Conservation (phyloP, 345 rosid genomes). For the Carallia pectinifolia region DNA sequence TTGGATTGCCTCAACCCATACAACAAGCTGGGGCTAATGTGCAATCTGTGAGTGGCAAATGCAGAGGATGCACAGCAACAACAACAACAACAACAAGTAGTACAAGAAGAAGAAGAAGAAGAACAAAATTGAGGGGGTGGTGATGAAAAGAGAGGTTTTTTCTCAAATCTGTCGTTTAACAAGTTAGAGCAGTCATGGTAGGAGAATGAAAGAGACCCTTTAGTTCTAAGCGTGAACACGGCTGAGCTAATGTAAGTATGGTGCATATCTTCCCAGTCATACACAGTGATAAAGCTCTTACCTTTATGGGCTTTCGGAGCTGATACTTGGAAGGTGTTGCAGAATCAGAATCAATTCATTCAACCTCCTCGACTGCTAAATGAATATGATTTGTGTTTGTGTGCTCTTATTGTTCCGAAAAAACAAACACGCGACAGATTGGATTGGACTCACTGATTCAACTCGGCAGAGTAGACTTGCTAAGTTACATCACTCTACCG, state of each 20-base stretch:
- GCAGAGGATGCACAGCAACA: slow-evolving; percentile 35
- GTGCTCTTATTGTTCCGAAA: background rate
- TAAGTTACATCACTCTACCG: background rate
- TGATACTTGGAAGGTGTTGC: slow-evolving; percentile 8
- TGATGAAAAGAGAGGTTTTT: slow-evolving; percentile 23
- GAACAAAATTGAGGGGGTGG: slow-evolving; percentile 26
- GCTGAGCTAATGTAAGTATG: slow-evolving; percentile 48
- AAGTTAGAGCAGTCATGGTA: slow-evolving; percentile 49
- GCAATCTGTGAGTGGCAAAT: slow-evolving; percentile 35
- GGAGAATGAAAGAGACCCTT: slow-evolving; percentile 48
- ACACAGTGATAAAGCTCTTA: slow-evolving; percentile 3
- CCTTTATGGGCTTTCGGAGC: slow-evolving; percentile 24
- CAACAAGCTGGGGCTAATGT: slow-evolving; percentile 40
- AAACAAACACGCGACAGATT: background rate
- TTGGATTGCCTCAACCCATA: slow-evolving; percentile 72
- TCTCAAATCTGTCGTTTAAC: slow-evolving; percentile 46
- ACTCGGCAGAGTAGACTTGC: slow-evolving; percentile 13
- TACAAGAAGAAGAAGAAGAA: slow-evolving; percentile 39
- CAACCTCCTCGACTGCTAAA: too few species aligned
- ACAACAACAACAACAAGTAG: slow-evolving; percentile 21
- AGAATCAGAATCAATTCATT: too few species aligned
- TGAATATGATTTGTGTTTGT: too few species aligned
- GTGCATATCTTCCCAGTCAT: slow-evolving; percentile 33
- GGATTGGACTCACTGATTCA: background rate
- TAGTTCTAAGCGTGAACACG: slow-evolving; percentile 39